Percentiles rank a stretch among this genome's conserved stretches.
Evolutionary conservation across 2,329 filamentous ascomycete species (phyloP).

Genomic region (Chrysosphaeria jannelii): DNA sequence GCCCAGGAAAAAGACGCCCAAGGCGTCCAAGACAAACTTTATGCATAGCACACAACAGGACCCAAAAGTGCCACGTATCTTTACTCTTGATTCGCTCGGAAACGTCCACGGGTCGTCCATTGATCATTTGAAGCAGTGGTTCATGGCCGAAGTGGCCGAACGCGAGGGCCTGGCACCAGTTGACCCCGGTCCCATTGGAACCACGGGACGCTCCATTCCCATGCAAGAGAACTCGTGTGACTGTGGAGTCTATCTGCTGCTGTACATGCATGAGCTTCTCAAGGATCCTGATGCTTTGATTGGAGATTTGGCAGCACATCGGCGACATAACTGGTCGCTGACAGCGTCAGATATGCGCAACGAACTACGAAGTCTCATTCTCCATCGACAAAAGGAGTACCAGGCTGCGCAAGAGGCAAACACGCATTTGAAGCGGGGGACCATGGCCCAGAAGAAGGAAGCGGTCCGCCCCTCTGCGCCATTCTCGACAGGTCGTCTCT

Average conservation of each 20-base stretch:
- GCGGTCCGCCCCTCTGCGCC: neutral
- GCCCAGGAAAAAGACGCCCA: slow-evolving; percentile 2
- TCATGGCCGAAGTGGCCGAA: slow-evolving; percentile 38
- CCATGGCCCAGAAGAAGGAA: neutral
- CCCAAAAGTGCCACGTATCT: slow-evolving; percentile 32
- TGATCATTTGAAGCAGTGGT: slow-evolving; percentile 41
- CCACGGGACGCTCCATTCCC: slow-evolving; percentile 49
- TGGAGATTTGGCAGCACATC: slow-evolving; percentile 28
- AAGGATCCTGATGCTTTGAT: slow-evolving; percentile 42
- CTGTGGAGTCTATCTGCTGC: slow-evolving; percentile 65
- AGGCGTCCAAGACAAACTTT: slow-evolving; percentile 8
- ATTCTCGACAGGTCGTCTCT: too few relatives aligned
- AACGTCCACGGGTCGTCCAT: slow-evolving; percentile 30
- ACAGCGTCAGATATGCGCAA: slow-evolving; percentile 27
- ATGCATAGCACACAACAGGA: slow-evolving; percentile 13
- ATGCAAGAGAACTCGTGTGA: slow-evolving; percentile 62
- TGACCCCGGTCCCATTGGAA: slow-evolving; percentile 12
- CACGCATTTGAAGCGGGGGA: slow-evolving; percentile 6
- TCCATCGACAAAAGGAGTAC: slow-evolving; percentile 29
- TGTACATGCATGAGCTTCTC: slow-evolving; percentile 61
- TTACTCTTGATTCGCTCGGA: slow-evolving; percentile 72
- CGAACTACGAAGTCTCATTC: slow-evolving; percentile 33
- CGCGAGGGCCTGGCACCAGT: slow-evolving; percentile 18
- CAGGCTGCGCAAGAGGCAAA: slow-evolving; percentile 13
- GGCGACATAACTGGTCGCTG: slow-evolving; percentile 21